Evolutionary conservation across 371 early-diverging fungal species (phyloP), one percentile per base, ranked within the genome.

Genomic region (Capillidium heterosporum): DNA sequence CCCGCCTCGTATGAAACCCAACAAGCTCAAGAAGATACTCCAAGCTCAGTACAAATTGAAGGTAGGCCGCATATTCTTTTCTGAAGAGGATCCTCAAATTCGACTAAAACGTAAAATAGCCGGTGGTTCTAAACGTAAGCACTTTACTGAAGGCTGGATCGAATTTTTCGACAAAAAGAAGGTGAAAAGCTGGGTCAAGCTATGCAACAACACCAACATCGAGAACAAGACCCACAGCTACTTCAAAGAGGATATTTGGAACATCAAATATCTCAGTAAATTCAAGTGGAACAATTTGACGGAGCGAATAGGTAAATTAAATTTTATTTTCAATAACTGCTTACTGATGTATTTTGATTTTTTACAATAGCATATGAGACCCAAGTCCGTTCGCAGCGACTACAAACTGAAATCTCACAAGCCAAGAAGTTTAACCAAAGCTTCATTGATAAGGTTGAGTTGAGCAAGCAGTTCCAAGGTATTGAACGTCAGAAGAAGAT

Each of bases 271-370:
- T 61, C 65, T 97, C 44, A 85, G 89, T 31, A 84, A 85, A 57
- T 97, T 97, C 72, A 95, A 95, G 65, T 97, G 98, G 98, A 70
- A 79, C 48, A 83, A 97, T 63, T 67, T 97, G 57, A 87, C 87
- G 1, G 97, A 94, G 61, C 91, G 91, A 67, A 78, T 94, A 65
- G 86, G 72, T 81, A 76, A 65, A 61, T 26, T 42, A 1, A 15
- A 8, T 57, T 50, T 41, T 43, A 39, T 50, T 63, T 23, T 28
- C 52, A 47, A 35, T 35, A 24, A 7, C 48, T 56, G 28, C 19
- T 46, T 26, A 32, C 43, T 21, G 23, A 21, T 40, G n/a, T 28
- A 17, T 44, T 42, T 52, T 42, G 26, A 53, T 43, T 5, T 10
- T 13, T 43, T 49, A 39, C 17, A 52, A 56, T 71, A 82, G 84